These are phyloP conservation scores for Arctium lappa DNA, from an alignment of 129 eudicot genomes.

Conservation along the genomic window DNA sequence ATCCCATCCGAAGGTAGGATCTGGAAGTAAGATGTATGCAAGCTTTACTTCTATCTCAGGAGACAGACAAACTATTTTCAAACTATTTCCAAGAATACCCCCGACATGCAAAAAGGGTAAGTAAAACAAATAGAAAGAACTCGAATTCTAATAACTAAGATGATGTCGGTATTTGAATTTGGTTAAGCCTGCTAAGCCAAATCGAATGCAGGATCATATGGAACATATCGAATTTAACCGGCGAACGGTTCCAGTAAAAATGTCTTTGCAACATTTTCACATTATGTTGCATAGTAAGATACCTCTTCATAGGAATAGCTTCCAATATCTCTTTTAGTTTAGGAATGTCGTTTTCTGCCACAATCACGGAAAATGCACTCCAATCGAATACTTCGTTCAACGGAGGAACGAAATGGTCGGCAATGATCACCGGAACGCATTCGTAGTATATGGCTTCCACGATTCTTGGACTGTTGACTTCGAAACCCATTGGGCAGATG, in stretches of 20 bases:
- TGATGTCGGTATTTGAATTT: constrained; percentile 41
- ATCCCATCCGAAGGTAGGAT: constrained; percentile 54
- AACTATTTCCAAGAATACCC: background rate
- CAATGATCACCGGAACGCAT: constrained; percentile 93
- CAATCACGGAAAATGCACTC: constrained; percentile 71
- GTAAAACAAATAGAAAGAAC: background rate
- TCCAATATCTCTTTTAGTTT: constrained; percentile 67
- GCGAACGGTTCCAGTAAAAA: constrained; percentile 71
- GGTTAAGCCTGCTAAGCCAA: constrained; percentile 78
- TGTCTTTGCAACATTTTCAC: constrained; percentile 85
- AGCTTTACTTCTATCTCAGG: too few relatives aligned
- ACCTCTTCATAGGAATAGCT: constrained; percentile 57
- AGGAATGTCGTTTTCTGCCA: constrained; percentile 75
- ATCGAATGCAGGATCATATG: constrained; percentile 91
- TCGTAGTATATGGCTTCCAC: constrained; percentile 90
- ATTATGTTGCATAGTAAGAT: constrained; percentile 64
- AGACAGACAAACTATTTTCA: too few relatives aligned
- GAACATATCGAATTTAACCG: constrained; percentile 73
- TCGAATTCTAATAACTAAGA: constrained; percentile 1
- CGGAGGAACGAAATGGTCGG: constrained; percentile 81
- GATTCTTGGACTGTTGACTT: constrained; percentile 94
- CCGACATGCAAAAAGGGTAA: background rate
- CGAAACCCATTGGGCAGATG: constrained; percentile 92
- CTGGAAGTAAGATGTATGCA: constrained; percentile 1
- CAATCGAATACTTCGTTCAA: constrained; percentile 72